Evolutionary conservation across 2,329 filamentous ascomycete species (phyloP), one percentile per base, ranked within the genome.

Genomic region (Alternaria angustiovoidea): DNA sequence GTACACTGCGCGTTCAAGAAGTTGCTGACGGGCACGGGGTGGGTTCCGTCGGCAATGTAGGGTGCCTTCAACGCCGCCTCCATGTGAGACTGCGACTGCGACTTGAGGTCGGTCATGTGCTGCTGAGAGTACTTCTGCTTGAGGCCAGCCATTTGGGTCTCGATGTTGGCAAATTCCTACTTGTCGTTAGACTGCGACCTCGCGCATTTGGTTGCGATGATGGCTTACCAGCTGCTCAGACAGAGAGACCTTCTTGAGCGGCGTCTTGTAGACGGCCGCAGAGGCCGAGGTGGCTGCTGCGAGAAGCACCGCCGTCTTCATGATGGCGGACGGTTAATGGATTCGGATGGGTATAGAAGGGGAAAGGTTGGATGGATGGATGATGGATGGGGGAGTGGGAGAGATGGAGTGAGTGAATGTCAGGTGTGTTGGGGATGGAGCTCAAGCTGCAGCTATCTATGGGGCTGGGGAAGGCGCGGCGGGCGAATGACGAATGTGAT

Each of bases 1-100:
- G 76, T 90, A 97, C 94, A 99, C 83, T 99, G 95, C 61, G 95
- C 95, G 78, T 99, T 99, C 85, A 98, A 84, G 84, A 97, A 99
- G 89, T 99, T 99, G 82, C 89, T 92, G 73, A 99, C 89, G 59
- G 94, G 92, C 42, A 99, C 91, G 59, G 89, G 88, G 81, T 98
- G 94, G 61, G 83, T 82, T 59, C 87, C 86, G 66, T 91, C 86
- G 57, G 84, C 81, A 69, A 92, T 82, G 53, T 89, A 86, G 58
- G 88, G 87, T 71, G 91, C 87, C 78, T 89, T 89, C 86, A 97
- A 96, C 80, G 96, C 89, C 79, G 90, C 88, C 69, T 94, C 87
- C 75, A 86, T 82, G 72, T 93, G 90, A 30, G 69, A 68, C 67
- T 90, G 83, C 48, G 91, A 68, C 67, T 90, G 83, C 51, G 91